Conservation (phyloP, 257 asterid genomes). For the Forsythia suspensa region DNA sequence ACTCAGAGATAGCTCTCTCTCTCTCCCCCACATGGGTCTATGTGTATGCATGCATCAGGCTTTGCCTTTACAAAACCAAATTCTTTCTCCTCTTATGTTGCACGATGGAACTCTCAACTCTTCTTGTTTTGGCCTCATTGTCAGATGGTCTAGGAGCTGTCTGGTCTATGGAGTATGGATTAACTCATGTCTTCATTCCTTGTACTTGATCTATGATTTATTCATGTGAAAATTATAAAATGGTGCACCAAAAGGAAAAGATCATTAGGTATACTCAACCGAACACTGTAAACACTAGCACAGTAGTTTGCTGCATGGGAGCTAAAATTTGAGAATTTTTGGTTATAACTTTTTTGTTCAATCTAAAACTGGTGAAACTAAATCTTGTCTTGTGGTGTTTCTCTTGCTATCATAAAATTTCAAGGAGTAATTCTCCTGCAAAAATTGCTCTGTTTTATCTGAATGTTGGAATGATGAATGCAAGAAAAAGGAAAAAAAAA, state of each 20-base stretch:
- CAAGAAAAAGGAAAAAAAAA: neutral
- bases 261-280: neutral
- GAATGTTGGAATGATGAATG: neutral
- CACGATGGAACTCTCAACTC: neutral
- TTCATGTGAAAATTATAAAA: neutral
- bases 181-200: neutral
- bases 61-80: neutral
- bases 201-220: slow-evolving; percentile 4
- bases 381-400: neutral
- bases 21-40: neutral
- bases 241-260: neutral
- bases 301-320: neutral
- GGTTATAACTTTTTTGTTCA: neutral
- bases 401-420: neutral
- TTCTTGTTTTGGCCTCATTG: neutral
- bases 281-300: neutral
- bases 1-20: neutral
- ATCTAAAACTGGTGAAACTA: neutral
- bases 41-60: neutral
- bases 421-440: neutral
- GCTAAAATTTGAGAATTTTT: neutral
- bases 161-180: slow-evolving; percentile 1
- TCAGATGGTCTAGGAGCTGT: neutral
- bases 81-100: neutral
- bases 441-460: neutral